phyloP scores from a whole-genome alignment of 2,329 filamentous ascomycete species.

The Fusarium stilboides region DNA sequence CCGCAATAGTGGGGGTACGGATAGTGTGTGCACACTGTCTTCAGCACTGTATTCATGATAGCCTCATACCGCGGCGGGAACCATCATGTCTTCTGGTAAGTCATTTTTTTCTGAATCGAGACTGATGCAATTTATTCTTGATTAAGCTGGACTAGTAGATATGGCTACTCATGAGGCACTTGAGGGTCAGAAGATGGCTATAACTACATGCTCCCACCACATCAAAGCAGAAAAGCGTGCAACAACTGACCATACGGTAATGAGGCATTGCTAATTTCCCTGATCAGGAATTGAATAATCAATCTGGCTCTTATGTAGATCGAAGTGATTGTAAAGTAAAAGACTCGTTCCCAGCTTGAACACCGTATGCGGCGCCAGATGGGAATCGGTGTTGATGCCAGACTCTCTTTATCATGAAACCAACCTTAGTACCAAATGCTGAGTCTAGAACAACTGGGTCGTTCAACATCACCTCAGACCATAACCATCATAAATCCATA shows the following conservation, averaged over 20 bases:
- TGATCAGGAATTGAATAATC: background rate
- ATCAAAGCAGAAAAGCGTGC: background rate
- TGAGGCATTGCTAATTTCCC: background rate
- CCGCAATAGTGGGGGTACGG: slow-evolving; percentile 32
- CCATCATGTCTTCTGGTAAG: background rate
- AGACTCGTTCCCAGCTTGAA: background rate
- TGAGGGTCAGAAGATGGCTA: background rate
- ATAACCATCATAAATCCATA: slow-evolving; percentile 4
- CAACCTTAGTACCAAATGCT: too few species aligned
- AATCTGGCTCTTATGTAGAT: background rate
- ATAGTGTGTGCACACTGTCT: background rate
- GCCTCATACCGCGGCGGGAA: slow-evolving; percentile 12
- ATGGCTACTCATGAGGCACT: background rate
- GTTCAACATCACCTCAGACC: background rate
- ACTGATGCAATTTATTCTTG: background rate
- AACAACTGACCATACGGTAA: background rate
- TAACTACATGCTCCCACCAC: background rate
- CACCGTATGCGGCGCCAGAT: too few species aligned
- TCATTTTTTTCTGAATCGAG: background rate
- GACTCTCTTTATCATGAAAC: too few species aligned
- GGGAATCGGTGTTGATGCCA: too few species aligned
- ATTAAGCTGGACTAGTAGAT: background rate
- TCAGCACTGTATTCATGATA: slow-evolving; percentile 41
- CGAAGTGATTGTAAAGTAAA: background rate
- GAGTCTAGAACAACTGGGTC: background rate